These are phyloP conservation scores for Daldinia concentrica DNA, from an alignment of 495 filamentous ascomycete species.

Conservation along the genomic window DNA sequence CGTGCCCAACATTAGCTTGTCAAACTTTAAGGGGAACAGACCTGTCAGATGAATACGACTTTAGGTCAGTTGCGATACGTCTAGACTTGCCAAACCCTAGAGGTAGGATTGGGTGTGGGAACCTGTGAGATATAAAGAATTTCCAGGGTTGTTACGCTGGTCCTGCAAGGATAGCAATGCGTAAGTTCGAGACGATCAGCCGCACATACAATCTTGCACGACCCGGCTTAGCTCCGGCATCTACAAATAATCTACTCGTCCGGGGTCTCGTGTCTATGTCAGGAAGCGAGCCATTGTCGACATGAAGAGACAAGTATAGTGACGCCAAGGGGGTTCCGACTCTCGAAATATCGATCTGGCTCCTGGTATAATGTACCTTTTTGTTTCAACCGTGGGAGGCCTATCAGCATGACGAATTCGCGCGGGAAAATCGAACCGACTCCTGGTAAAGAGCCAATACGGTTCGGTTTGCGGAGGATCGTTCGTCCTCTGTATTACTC, in stretches of 20 bases:
- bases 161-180: slow-evolving; percentile 21
- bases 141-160: slow-evolving; percentile 8
- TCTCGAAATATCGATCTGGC: slow-evolving; percentile 19
- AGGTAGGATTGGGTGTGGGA: slow-evolving; percentile 14
- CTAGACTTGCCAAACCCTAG: slow-evolving; percentile 4
- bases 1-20: slow-evolving; percentile 3
- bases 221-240: slow-evolving; percentile 13
- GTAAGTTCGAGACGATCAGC: slow-evolving; percentile 17
- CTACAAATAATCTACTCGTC: slow-evolving; percentile 23
- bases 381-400: slow-evolving; percentile 10
- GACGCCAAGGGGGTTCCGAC: slow-evolving; percentile 23
- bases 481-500: slow-evolving; percentile 26
- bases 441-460: slow-evolving; percentile 19
- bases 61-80: slow-evolving; percentile 13
- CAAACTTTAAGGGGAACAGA: slow-evolving; percentile 12
- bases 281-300: slow-evolving; percentile 9
- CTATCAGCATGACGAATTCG: slow-evolving; percentile 27
- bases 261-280: slow-evolving; percentile 6
- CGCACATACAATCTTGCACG: slow-evolving; percentile 17
- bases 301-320: slow-evolving; percentile 26
- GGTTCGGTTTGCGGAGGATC: slow-evolving; percentile 17
- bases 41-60: slow-evolving; percentile 31
- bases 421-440: slow-evolving; percentile 30
- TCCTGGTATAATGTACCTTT: slow-evolving; percentile 26
- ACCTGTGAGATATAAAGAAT: slow-evolving; percentile 29